Conservation (phyloP, 2,329 filamentous ascomycete species). For the Colletotrichum musicola region DNA sequence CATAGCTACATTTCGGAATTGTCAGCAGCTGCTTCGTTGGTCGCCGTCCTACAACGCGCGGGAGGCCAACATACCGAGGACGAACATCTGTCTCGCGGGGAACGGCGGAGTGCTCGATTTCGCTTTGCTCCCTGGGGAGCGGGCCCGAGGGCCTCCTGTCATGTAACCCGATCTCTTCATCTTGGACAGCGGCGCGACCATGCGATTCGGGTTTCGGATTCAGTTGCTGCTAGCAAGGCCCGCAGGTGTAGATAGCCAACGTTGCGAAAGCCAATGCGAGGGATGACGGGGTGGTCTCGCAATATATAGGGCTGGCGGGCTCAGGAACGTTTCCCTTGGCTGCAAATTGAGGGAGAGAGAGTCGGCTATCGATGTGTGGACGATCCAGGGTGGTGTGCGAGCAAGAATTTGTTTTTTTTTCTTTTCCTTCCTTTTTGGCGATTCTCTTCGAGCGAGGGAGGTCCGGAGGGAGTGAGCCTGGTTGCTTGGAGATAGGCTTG, state of each 20-base stretch:
- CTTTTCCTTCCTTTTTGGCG: constrained; percentile 16
- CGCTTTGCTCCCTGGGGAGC: constrained; percentile 25
- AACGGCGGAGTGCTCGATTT: constrained; percentile 46
- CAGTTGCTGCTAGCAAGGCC: not conserved
- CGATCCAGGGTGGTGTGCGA: constrained; percentile 30
- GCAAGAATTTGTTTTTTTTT: constrained; percentile 12
- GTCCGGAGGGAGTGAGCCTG: constrained; percentile 21
- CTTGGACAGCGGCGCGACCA: constrained; percentile 7
- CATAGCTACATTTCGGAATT: constrained; percentile 70
- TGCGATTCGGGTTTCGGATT: constrained; percentile 14
- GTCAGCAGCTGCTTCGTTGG: constrained; percentile 1
- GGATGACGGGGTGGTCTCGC: constrained; percentile 3
- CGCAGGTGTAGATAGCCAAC: not conserved
- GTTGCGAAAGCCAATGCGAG: not conserved
- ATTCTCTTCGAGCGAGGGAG: constrained; percentile 23
- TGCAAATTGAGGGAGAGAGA: constrained; percentile 29
- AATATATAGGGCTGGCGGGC: constrained; percentile 25
- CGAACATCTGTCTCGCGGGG: constrained; percentile 62
- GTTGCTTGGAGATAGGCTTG: constrained; percentile 15
- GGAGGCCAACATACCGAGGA: constrained; percentile 55
- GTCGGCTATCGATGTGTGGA: constrained; percentile 9
- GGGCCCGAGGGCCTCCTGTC: constrained; percentile 33
- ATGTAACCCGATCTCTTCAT: constrained; percentile 39
- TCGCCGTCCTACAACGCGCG: not conserved
- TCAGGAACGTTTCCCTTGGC: not conserved